phyloP scores from a whole-genome alignment of 1,139 yeast species.

The Yamadazyma kanchanaburiensis region DNA sequence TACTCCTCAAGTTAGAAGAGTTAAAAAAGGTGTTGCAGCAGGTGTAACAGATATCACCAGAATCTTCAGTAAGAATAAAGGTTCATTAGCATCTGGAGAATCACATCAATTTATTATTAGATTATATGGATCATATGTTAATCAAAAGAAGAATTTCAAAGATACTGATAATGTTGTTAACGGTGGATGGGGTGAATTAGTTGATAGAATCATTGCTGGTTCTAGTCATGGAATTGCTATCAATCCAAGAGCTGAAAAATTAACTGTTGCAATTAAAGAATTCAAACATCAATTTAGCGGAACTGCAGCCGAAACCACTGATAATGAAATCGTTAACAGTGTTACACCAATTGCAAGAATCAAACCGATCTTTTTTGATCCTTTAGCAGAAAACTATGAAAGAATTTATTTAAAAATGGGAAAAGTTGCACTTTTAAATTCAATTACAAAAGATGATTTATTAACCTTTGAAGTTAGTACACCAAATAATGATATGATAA shows the following conservation, averaged over 20 bases:
- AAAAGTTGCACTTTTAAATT: conserved; percentile 38
- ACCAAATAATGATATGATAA: conserved; percentile 44
- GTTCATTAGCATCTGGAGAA: conserved; percentile 57
- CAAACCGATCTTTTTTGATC: conserved; percentile 62
- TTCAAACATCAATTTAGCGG: conserved; percentile 54
- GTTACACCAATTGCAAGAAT: conserved; percentile 59
- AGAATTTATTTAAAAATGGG: conserved; percentile 59
- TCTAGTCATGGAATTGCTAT: conserved; percentile 76
- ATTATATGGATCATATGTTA: conserved; percentile 66
- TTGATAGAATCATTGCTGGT: conserved; percentile 76
- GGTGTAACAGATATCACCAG: conserved; percentile 87
- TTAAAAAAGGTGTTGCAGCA: conserved; percentile 81
- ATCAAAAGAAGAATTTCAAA: conserved; percentile 25
- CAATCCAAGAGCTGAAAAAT: conserved; percentile 75
- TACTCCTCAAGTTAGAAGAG: conserved; percentile 33
- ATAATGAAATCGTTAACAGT: conserved; percentile 27
- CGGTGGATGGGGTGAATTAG: conserved; percentile 88
- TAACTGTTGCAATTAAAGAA: conserved; percentile 72
- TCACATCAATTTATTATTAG: conserved; percentile 71
- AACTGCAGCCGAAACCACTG: conserved; percentile 30
- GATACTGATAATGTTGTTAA: conserved; percentile 32
- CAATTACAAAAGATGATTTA: conserved; percentile 33
- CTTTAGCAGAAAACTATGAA: conserved; percentile 58
- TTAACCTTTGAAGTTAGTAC: conserved; percentile 49
- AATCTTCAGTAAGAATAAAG: conserved; percentile 65